Percentiles rank a stretch among this genome's conserved stretches.
Evolutionary conservation across 805 yeast species (phyloP).

Genomic region (Saturnispora silvae): DNA sequence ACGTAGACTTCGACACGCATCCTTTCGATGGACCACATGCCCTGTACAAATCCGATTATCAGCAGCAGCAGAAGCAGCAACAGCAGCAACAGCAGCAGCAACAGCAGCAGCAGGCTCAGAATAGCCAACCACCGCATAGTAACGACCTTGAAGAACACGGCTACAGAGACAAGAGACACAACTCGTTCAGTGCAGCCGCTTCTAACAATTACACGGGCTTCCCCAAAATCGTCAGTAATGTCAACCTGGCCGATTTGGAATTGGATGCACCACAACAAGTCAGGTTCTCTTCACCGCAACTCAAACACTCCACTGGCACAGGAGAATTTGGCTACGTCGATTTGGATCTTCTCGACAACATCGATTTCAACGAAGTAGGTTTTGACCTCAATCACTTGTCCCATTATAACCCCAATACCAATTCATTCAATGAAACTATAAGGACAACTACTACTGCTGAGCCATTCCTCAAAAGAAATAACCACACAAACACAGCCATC

Average conservation of each 20-base stretch:
- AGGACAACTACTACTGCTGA: background rate
- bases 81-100: background rate
- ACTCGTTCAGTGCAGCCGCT: conserved; percentile 57
- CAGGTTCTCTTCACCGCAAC: conserved; percentile 74
- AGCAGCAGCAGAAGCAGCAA: background rate
- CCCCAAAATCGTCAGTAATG: conserved; percentile 11
- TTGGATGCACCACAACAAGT: conserved; percentile 55
- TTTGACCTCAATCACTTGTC: conserved; percentile 12
- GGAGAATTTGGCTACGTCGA: conserved; percentile 26
- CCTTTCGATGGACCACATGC: conserved; percentile 11
- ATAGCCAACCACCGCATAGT: background rate
- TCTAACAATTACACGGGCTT: conserved; percentile 47
- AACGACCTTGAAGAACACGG: background rate
- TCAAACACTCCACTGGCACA: conserved; percentile 18
- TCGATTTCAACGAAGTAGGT: conserved; percentile 20
- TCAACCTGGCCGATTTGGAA: conserved; percentile 11
- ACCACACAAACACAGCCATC: background rate
- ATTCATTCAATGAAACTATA: conserved; percentile 1
- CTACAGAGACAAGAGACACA: conserved; percentile 33
- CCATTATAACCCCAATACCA: conserved; percentile 4
- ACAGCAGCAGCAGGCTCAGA: background rate
- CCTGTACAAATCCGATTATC: conserved; percentile 4
- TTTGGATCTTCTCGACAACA: conserved; percentile 20
- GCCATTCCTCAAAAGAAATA: too few species aligned
- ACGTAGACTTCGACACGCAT: conserved; percentile 9